phyloP scores from a whole-genome alignment of 768 basidiomycete species.

The Hypsizygus marmoreus region DNA sequence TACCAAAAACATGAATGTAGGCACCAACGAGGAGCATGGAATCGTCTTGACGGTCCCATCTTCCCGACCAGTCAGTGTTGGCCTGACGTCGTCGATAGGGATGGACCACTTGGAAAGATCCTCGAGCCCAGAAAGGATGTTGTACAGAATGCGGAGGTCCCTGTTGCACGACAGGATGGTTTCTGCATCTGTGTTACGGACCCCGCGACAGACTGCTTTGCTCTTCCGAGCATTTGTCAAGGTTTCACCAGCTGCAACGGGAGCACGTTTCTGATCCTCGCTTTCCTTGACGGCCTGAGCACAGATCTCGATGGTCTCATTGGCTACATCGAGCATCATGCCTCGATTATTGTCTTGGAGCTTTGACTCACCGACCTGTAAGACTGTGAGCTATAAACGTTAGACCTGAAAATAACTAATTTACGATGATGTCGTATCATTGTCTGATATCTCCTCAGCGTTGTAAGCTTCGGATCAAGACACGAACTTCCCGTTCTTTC shows the following conservation, averaged over 20 bases:
- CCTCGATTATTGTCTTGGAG: conserved; percentile 90
- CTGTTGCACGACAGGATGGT: conserved; percentile 87
- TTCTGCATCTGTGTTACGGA: conserved; percentile 94
- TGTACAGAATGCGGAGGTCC: conserved; percentile 84
- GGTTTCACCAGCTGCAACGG: conserved; percentile 79
- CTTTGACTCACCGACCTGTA: conserved; percentile 82
- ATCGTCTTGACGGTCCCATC: conserved; percentile 90
- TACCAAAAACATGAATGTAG: conserved; percentile 89
- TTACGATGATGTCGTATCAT: conserved; percentile 89
- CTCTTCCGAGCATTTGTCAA: conserved; percentile 91
- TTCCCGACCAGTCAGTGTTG: conserved; percentile 92
- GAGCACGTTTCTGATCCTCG: conserved; percentile 73
- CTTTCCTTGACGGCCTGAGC: conserved; percentile 79
- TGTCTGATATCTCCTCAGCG: conserved; percentile 95
- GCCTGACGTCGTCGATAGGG: conserved; percentile 89
- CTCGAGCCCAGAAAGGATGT: conserved; percentile 68
- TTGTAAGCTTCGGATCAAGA: conserved; percentile 89
- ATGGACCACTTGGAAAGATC: conserved; percentile 81
- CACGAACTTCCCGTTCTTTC: conserved; percentile 94
- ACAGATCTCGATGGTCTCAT: conserved; percentile 91
- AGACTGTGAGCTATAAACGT: conserved; percentile 1
- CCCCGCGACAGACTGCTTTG: conserved; percentile 88
- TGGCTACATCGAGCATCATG: conserved; percentile 87
- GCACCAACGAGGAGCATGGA: conserved; percentile 93
- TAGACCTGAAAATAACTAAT: conserved; percentile 24